Evolutionary conservation across 1,284 basidiomycete genomes (phyloP).

Genomic region (Cyathus pygmaeus): DNA sequence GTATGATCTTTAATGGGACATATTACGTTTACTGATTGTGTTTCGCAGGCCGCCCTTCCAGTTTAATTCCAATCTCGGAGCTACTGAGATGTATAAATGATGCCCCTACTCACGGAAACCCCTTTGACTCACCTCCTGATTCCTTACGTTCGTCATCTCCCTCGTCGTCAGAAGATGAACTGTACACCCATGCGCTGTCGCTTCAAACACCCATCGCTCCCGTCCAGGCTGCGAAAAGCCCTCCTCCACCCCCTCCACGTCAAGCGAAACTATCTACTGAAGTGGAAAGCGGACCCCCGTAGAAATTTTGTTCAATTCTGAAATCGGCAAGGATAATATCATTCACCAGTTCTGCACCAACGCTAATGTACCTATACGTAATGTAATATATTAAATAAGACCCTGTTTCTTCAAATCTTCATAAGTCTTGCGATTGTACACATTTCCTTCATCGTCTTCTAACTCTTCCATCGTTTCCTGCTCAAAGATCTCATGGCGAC

Average conservation of each 20-base stretch:
- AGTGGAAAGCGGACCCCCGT: background rate
- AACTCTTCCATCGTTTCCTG: conserved; percentile 96
- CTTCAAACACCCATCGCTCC: conserved; percentile 69
- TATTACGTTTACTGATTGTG: conserved; percentile 4
- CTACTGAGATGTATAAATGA: conserved; percentile 41
- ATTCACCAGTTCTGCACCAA: too few species aligned
- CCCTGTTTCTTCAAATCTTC: conserved; percentile 94
- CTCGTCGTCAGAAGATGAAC: conserved; percentile 83
- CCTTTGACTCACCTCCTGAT: conserved; percentile 73
- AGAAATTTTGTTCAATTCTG: background rate
- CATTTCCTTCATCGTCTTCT: conserved; percentile 96
- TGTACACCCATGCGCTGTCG: conserved; percentile 75
- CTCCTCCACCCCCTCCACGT: conserved; percentile 52
- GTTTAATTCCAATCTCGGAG: conserved; percentile 65
- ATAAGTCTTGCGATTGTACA: conserved; percentile 91
- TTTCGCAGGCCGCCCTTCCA: conserved; percentile 67
- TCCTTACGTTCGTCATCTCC: conserved; percentile 77
- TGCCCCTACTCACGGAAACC: conserved; percentile 57
- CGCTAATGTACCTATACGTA: too few species aligned
- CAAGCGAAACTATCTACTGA: conserved; percentile 25
- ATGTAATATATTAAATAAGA: conserved; percentile 64
- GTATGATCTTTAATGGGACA: conserved; percentile 48
- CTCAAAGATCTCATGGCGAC: conserved; percentile 88
- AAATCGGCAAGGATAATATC: too few species aligned
- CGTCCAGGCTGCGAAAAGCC: conserved; percentile 42